These are phyloP conservation scores for Fusarium euwallaceae DNA, from an alignment of 2,329 filamentous ascomycete species.

Conservation along the genomic window DNA sequence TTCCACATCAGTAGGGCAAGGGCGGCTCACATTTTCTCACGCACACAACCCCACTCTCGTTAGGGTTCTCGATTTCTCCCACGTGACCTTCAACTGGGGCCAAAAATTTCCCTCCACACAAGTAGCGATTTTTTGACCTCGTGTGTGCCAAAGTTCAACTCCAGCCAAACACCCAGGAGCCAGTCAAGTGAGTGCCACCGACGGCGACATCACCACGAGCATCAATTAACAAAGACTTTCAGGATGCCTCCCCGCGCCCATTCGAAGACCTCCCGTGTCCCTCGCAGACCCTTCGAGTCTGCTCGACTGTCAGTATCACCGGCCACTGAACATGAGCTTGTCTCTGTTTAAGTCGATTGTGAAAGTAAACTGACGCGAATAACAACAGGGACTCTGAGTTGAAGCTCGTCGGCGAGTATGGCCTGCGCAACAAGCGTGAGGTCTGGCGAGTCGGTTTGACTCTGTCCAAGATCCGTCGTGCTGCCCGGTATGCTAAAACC, in stretches of 20 bases:
- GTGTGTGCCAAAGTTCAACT: constrained; percentile 50
- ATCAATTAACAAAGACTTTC: constrained; percentile 46
- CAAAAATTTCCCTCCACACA: constrained; percentile 2
- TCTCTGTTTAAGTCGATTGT: constrained; percentile 95
- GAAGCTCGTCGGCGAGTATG: constrained; percentile 99
- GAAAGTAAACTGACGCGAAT: constrained; percentile 76
- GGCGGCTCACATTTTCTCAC: constrained; percentile 32
- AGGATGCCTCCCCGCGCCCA: constrained; percentile 73
- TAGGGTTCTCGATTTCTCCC: constrained; percentile 50
- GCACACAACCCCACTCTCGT: constrained; percentile 23
- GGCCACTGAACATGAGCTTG: constrained; percentile 99
- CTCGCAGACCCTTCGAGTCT: constrained; percentile 98
- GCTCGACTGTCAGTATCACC: constrained; percentile 97
- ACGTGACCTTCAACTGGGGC: constrained; percentile 46
- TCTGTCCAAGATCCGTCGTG: constrained; percentile 99
- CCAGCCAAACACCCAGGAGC: constrained; percentile 55
- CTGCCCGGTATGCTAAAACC: constrained; percentile 82
- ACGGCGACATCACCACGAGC: constrained; percentile 23
- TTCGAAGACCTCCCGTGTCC: constrained; percentile 99
- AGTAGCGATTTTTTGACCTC: constrained; percentile 48
- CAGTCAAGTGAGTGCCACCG: constrained; percentile 55
- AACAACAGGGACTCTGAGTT: constrained; percentile 92
- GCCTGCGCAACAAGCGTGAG: constrained; percentile 99
- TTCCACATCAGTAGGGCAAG: constrained; percentile 52
- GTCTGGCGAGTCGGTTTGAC: constrained; percentile 99